Evolutionary conservation across 192 early-diverging fungal species (phyloP).

Genomic region (Lobosporangium transversale): DNA sequence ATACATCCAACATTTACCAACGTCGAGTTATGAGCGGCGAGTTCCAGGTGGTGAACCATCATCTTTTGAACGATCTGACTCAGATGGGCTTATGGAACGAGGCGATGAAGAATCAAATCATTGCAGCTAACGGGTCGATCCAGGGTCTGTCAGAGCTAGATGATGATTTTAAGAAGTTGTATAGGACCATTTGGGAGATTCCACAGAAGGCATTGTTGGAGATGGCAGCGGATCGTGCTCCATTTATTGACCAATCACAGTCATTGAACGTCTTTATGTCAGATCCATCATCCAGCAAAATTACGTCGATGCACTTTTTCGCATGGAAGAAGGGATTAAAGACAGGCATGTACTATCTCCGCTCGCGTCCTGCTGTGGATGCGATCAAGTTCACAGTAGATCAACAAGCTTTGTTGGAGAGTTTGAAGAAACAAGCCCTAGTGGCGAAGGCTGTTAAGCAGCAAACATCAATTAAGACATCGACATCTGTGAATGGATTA

Average conservation of each 20-base stretch:
- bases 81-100: conserved; percentile 95
- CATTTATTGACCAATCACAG: conserved; percentile 97
- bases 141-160: conserved; percentile 82
- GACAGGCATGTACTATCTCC: conserved; percentile 99
- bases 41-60: conserved; percentile 98
- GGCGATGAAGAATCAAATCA: conserved; percentile 92
- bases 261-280: conserved; percentile 94
- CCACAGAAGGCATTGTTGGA: conserved; percentile 90
- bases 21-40: conserved; percentile 95
- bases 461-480: conserved; percentile 26
- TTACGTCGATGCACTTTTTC: conserved; percentile 98
- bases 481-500: conserved; percentile 15
- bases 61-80: conserved; percentile 91
- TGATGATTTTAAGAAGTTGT: conserved; percentile 85
- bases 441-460: conserved; percentile 48
- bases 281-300: conserved; percentile 89
- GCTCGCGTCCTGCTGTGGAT: conserved; percentile 91
- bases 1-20: conserved; percentile 93
- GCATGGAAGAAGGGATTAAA: conserved; percentile 96
- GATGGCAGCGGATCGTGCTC: conserved; percentile 95
- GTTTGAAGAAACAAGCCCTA: conserved; percentile 52
- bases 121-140: conserved; percentile 90
- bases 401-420: conserved; percentile 70
- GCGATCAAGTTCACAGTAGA: conserved; percentile 99
- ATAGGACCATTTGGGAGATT: conserved; percentile 98